Base-by-base conservation (phyloP, 1,284 basidiomycete species). In the Rhodotorula sp. region DNA sequence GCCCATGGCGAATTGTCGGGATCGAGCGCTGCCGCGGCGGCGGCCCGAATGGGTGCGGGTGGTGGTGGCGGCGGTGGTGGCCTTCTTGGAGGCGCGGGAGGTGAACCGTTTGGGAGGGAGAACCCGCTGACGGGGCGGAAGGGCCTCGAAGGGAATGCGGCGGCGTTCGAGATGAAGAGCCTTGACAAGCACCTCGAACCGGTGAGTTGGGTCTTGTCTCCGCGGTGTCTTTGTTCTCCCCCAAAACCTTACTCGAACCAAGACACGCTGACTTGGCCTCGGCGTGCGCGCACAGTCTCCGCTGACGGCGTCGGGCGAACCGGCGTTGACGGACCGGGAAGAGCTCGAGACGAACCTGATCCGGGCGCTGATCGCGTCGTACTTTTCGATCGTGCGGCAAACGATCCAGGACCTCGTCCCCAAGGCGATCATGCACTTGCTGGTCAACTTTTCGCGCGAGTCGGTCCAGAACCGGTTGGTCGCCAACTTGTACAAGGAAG, bases 91-190 rank as follows among this genome's bases (percentile, higher is more conserved):
- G 37, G 42, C 33, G 20, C 29, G 66, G n/a, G 55, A 53, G 49
- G 55, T 6, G 66, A 33, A 55, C 76, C 57, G 64, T 75, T 67
- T 17, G 69, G 73, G 85, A 82, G 76, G 30, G 74, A 74, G 53
- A 78, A 77, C 68, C 76, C 75, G 63, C 71, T 78, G 62, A 66
- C 46, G 55, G 78, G 86, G 85, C 86, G 56, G 85, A 87, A 45
- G 88, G 83, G 83, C 44, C 79, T 90, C 62, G 91, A 93, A 77
- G 89, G 88, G 64, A 89, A 85, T 79, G 90, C 86, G 77, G 91
- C 94, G 60, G 94, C 92, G 51, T 98, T 88, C 81, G 95, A 99
- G 81, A 99, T 99, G 96, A 97, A 95, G 86, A 95, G 93, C 79
- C 84, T 99, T 61, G 93, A 95, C 70, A 95, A 91, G 83, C 95